Evolutionary conservation across 768 basidiomycete species (phyloP).

Genomic region (Suillus weaverae): DNA sequence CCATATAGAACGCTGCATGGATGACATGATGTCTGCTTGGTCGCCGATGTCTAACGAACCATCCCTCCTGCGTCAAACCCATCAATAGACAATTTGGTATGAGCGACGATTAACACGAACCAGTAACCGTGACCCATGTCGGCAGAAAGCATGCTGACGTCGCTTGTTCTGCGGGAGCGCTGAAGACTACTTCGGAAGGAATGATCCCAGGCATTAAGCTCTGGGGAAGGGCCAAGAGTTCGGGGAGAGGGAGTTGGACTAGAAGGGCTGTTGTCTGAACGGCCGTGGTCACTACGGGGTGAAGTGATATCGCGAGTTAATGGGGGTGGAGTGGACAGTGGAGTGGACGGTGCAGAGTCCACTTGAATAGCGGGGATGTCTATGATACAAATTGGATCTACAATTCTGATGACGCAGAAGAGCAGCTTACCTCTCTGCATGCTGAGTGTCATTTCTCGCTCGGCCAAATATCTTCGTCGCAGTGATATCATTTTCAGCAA

Average conservation of each 20-base stretch:
- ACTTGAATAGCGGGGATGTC: slow-evolving; percentile 76
- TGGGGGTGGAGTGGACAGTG: slow-evolving; percentile 50
- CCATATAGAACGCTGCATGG: slow-evolving; percentile 71
- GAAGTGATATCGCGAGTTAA: slow-evolving; percentile 58
- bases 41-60: slow-evolving; percentile 15
- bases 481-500: slow-evolving; percentile 73
- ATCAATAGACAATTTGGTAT: slow-evolving; percentile 1
- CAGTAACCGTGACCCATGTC: slow-evolving; percentile 49
- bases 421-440: slow-evolving; percentile 41
- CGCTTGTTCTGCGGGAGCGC: slow-evolving; percentile 54
- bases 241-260: slow-evolving; percentile 12
- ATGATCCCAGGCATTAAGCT: slow-evolving; percentile 37
- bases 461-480: slow-evolving; percentile 64
- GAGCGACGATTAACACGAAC: slow-evolving; percentile 37
- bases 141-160: slow-evolving; percentile 58
- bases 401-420: not conserved
- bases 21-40: slow-evolving; percentile 44
- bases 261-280: slow-evolving; percentile 6
- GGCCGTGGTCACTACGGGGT: slow-evolving; percentile 18
- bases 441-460: slow-evolving; percentile 44
- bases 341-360: slow-evolving; percentile 51
- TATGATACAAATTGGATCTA: slow-evolving; percentile 22
- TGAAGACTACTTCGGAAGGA: slow-evolving; percentile 48
- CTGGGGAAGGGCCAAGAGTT: slow-evolving; percentile 17
- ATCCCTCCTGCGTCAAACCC: slow-evolving; percentile 13